Evolutionary conservation across 768 basidiomycete genomes (phyloP).

Genomic region (Ephemerocybe angulata): DNA sequence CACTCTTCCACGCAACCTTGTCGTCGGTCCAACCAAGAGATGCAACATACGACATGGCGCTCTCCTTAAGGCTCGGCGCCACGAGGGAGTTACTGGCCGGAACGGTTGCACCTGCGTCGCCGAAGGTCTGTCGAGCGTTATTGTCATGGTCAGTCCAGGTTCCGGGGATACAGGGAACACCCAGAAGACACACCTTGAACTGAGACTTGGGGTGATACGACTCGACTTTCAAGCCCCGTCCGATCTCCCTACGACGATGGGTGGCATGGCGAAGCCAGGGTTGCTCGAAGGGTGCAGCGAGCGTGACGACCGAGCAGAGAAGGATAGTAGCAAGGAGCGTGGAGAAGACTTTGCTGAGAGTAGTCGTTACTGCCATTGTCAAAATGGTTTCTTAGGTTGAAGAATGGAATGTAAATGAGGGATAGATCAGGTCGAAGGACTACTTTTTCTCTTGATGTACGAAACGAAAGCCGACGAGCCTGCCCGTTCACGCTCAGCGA

Average conservation of each 20-base stretch:
- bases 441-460: too few relatives aligned
- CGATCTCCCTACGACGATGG: slow-evolving; percentile 15
- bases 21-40: slow-evolving; percentile 20
- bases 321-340: slow-evolving; percentile 11
- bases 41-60: slow-evolving; percentile 27
- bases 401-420: too few relatives aligned
- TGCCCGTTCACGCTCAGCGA: slow-evolving; percentile 10
- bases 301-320: slow-evolving; percentile 7
- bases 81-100: slow-evolving; percentile 16
- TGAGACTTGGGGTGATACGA: slow-evolving; percentile 17
- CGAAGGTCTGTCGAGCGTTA: too few relatives aligned
- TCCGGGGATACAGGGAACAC: background rate
- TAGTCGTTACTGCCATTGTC: slow-evolving; percentile 2
- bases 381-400: slow-evolving; percentile 1
- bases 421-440: too few relatives aligned
- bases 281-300: slow-evolving; percentile 13
- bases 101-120: slow-evolving; percentile 21
- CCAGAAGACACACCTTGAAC: slow-evolving; percentile 15
- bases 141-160: too few relatives aligned
- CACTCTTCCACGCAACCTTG: slow-evolving; percentile 19
- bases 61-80: slow-evolving; percentile 21
- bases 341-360: slow-evolving; percentile 7
- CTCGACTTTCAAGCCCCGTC: slow-evolving; percentile 15
- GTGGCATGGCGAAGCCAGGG: slow-evolving; percentile 14
- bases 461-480: too few relatives aligned